A percentile compares a stretch with the other conserved stretches of the same genome.
Evolutionary conservation across 306 rosid genomes (phyloP).

Genomic region (Adenanthera pavonina): DNA sequence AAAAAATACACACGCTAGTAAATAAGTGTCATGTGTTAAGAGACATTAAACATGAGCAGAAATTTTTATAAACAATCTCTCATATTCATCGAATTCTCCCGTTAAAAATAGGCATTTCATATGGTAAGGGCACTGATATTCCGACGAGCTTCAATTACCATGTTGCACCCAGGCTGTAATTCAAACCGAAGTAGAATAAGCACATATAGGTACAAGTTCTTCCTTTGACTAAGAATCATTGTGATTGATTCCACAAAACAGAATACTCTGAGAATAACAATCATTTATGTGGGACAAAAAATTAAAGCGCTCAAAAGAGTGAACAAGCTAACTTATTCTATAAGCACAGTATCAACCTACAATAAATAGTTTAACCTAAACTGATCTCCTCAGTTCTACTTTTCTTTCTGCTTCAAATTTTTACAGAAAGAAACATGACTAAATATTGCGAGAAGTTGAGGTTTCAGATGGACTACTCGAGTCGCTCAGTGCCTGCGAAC

Average conservation of each 20-base stretch:
- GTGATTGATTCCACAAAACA: slow-evolving; percentile 45
- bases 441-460: slow-evolving; percentile 49
- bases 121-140: background rate
- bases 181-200: background rate
- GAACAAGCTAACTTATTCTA: slow-evolving; percentile 49
- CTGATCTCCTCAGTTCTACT: slow-evolving; percentile 39
- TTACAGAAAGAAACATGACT: slow-evolving; percentile 35
- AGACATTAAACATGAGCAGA: too few relatives aligned
- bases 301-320: slow-evolving; percentile 42
- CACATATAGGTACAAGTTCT: slow-evolving; percentile 22
- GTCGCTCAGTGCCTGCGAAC: slow-evolving; percentile 53
- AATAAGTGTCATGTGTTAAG: background rate
- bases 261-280: slow-evolving; percentile 27
- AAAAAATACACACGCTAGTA: background rate
- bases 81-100: too few relatives aligned
- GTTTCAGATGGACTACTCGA: slow-evolving; percentile 61
- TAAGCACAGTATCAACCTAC: slow-evolving; percentile 48
- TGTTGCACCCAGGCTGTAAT: background rate
- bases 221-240: slow-evolving; percentile 37
- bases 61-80: too few relatives aligned
- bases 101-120: background rate
- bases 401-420: slow-evolving; percentile 39
- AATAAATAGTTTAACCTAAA: slow-evolving; percentile 43
- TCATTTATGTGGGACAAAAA: slow-evolving; percentile 39
- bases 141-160: too few relatives aligned